Evolutionary conservation across 1,284 basidiomycete species (phyloP), one percentile per base, ranked within the genome.

Genomic region (Blastosporella zonata): DNA sequence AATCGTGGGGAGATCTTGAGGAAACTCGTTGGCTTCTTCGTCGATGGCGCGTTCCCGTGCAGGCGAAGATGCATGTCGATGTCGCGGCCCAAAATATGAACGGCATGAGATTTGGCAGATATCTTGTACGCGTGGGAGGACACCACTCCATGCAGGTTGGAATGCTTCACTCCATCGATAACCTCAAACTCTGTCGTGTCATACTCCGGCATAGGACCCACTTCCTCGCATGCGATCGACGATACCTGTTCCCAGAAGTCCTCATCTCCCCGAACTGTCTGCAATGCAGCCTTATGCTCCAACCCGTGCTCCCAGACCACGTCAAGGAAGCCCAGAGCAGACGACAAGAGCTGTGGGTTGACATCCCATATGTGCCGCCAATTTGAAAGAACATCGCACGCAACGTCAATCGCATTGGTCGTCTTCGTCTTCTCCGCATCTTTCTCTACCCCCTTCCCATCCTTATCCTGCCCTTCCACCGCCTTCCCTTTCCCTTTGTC

Each of bases 271-370:
- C 84, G 78, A 5, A 84, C 67, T 1, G 72, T 59, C 20, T 81
- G 77, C 38, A 94, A 71, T 0, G 77, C 70, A 0, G 71, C 58
- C 49, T 78, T 81, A 62, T 93, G 89, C 59, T 93, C 90, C 43
- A 86, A 71, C 6, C 82, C 87, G 59, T 91, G 90, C 57, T 85
- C 79, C 90, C 90, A 95, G 1, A 92, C 84, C 7, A 84, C 76
- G 54, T 88, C 81, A 50, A 95, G 68, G 70, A 95, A 97, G 7
- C 80, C 74, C 44, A 97, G 69, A 5, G 91, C 77, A 8, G 85
- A 82, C 1, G 87, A 79, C 6, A 97, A 75, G 9, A 93, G 69
- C 23, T 85, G 78, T 0, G 93, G 90, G 49, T 89, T 89, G 20
- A 77, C 64, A 33, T 86, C 79, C 84, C 87, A 90, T 42, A 87